Base-by-base conservation (phyloP, 495 filamentous ascomycete genomes). In the Xylaria castorea region DNA sequence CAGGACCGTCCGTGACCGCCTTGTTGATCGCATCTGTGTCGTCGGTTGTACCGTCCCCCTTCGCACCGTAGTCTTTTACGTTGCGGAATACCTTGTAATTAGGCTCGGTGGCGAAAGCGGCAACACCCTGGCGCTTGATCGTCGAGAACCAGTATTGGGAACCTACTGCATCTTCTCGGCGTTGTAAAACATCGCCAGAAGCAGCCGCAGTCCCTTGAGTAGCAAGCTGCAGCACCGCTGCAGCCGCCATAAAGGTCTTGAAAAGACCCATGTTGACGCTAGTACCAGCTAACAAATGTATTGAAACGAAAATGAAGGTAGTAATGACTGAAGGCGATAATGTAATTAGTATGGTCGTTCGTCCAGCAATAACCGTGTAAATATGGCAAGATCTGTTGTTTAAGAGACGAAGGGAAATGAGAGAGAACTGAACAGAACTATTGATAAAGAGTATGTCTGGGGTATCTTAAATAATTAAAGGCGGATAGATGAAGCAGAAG, bases 21-120 rank as follows among this genome's bases (percentile, higher is more conserved):
- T 85, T 81, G 83, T 97, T 97, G 86, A 97, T 96, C n/a, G 94
- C 94, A 22, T 80, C 90, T 2, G 93, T 95, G 78, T 97, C 94
- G 80, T 98, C 94, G 5, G 92, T 93, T 1, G 85, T 80, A 34
- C 94, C 94, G 70, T 96, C 92, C 79, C 91, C 92, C 67, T 85
- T 90, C 5, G 93, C 93, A 32, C 93, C 93, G 76, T 88, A 96
- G 74, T 97, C 94, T 82, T 86, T 91, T 36, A 98, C 94, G 78
- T 98, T 97, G 51, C 95, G 92, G 81, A 90, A 97, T 27, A 97
- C 86, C 78, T 94, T 87, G 80, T 94, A 96, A 61, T 76, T 71
- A 25, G 83, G 76, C 36, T 85, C 80, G 42, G 79, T 80, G 71
- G 87, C 90, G 78, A 91, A 96, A 11, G 90, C 88, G 36, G 90